Base-by-base conservation (phyloP, 768 basidiomycete genomes). In the Multifurca ochricompacta region DNA sequence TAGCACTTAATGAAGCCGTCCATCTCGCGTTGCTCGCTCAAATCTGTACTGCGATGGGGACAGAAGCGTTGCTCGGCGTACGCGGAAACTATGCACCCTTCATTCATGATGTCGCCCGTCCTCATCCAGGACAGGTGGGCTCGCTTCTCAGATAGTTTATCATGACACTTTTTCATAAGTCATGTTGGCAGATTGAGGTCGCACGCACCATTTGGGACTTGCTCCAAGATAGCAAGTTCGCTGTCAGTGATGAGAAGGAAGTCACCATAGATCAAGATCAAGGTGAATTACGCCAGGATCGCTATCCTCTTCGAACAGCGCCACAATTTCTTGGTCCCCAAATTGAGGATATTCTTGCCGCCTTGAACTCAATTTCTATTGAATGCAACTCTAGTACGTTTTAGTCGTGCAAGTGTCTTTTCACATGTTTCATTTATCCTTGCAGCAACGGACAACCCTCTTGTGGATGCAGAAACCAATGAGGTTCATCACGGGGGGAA, bases 261-360 rank as follows among this genome's bases (percentile, higher is more conserved):
- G 77, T 84, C 34, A 79, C 74, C 27, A 82, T 91, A 42, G 75
- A 79, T 40, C 77, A 88, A 46, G 91, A 93, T 45, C 75, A 76
- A 25, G 88, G 88, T 21, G 69, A 77, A 40, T 77, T 93, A 23
- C 78, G 86, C 41, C 91, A 93, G 68, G 91, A 93, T 65, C 79
- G 91, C 3, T 86, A 85, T 66, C 73, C 83, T 13, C 71, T 87
- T 31, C 77, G 87, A 44, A 89, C 87, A 0, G 75, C 87, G 0
- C 82, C 88, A 3, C 90, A 93, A 68, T 93, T 87, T 72, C 71
- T 93, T 43, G 91, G 91, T 10, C 91, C 91, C 10, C 87, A 90
- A 63, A 73, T 91, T 25, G 87, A 91, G 66, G 88, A 91, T 61
- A 74, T 93, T 44, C 71, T 88, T 3, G 70, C 76, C 11, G 77